These are phyloP conservation scores for Aphanomyces astaci DNA, from an alignment of 352 stramenopile species.

Conservation along the genomic window DNA sequence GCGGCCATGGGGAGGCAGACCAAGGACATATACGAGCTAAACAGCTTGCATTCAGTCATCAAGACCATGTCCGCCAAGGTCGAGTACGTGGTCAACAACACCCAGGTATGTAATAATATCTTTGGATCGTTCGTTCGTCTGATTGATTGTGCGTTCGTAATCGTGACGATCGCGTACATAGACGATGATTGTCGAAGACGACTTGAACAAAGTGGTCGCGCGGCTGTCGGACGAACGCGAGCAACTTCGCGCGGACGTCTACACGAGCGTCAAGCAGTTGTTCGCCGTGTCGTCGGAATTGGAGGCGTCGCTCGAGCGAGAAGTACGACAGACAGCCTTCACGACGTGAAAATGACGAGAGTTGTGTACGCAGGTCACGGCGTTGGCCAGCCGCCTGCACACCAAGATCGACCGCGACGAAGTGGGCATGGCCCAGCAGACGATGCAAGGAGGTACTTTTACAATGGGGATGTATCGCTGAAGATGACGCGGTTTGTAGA, in stretches of 20 bases:
- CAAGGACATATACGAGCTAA: not conserved
- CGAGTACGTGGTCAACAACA: constrained; percentile 17
- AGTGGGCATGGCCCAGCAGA: not conserved
- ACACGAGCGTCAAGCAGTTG: not conserved
- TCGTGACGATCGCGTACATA: not conserved
- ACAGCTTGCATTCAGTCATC: not conserved
- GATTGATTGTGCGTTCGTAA: not conserved
- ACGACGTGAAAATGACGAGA: not conserved
- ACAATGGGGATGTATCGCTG: too few species aligned
- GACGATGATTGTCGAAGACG: constrained; percentile 18
- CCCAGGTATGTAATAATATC: constrained; percentile 2
- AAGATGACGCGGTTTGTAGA: too few species aligned
- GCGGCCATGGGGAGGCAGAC: not conserved
- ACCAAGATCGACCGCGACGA: not conserved
- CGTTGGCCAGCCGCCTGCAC: not conserved
- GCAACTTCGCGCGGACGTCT: not conserved
- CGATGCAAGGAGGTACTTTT: constrained; percentile 3
- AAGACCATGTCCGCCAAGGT: constrained; percentile 3
- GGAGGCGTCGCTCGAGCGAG: not conserved
- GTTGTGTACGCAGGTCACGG: not conserved
- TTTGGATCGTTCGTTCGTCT: too few species aligned
- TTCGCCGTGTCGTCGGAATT: not conserved
- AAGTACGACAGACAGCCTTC: not conserved
- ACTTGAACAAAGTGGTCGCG: constrained; percentile 1
- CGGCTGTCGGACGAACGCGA: not conserved